phyloP scores from a whole-genome alignment of 2,329 filamentous ascomycete genomes.

The Pyrenophora teres region DNA sequence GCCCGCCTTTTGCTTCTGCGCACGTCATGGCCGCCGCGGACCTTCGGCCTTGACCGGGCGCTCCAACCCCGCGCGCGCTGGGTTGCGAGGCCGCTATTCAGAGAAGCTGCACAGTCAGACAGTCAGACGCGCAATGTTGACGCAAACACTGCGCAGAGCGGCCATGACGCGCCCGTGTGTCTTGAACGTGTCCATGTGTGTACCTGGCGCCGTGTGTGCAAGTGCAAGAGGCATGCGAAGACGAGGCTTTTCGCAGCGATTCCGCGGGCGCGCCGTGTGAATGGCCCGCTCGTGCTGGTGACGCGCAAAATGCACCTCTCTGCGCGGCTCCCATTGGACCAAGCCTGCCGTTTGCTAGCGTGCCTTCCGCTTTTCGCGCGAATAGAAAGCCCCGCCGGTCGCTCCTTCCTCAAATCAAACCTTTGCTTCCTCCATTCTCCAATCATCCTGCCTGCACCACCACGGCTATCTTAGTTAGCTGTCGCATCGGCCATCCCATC shows the following conservation, averaged over 20 bases:
- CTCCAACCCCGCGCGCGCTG: too few relatives aligned
- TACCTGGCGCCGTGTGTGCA: too few relatives aligned
- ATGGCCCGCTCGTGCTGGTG: background rate
- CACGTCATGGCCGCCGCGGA: conserved; percentile 13
- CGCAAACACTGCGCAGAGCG: too few relatives aligned
- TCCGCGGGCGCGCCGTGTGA: background rate
- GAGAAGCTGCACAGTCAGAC: background rate
- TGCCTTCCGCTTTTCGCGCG: conserved; percentile 20
- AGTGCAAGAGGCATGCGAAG: too few relatives aligned
- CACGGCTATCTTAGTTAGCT: conserved; percentile 20
- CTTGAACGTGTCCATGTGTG: too few relatives aligned
- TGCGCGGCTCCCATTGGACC: conserved; percentile 23
- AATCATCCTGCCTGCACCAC: conserved; percentile 33
- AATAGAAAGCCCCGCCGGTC: conserved; percentile 17
- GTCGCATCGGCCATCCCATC: conserved; percentile 18
- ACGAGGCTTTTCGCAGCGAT: too few relatives aligned
- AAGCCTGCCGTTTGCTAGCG: conserved; percentile 22
- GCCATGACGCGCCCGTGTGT: too few relatives aligned
- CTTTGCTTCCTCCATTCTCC: conserved; percentile 25
- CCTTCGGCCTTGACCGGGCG: background rate
- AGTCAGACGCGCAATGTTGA: too few relatives aligned
- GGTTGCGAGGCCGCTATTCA: too few relatives aligned
- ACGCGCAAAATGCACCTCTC: conserved; percentile 11
- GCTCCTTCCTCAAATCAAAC: conserved; percentile 23
- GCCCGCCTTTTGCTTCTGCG: conserved; percentile 9